Evolutionary conservation across 2,329 filamentous ascomycete genomes (phyloP).

Genomic region (Colletotrichum sp.): DNA sequence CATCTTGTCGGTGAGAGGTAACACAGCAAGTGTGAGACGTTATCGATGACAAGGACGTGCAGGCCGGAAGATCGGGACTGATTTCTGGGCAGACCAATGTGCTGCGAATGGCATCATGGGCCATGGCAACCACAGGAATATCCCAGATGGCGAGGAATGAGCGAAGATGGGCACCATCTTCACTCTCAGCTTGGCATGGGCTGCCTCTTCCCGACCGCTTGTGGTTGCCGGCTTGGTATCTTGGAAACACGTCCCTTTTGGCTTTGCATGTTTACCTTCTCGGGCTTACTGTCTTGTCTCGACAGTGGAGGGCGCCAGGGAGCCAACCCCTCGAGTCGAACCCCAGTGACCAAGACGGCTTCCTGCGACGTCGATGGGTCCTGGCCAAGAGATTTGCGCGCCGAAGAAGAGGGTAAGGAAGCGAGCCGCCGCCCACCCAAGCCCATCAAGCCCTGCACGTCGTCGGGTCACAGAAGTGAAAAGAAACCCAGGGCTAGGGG

Average conservation of each 20-base stretch:
- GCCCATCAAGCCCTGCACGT: background rate
- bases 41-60: background rate
- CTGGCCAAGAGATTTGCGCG: slow-evolving; percentile 16
- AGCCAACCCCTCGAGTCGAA: background rate
- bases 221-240: slow-evolving; percentile 21
- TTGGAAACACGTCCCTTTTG: background rate
- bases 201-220: slow-evolving; percentile 21
- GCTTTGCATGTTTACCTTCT: background rate
- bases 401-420: slow-evolving; percentile 1
- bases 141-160: slow-evolving; percentile 1
- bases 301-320: background rate
- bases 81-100: background rate
- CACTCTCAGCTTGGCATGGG: slow-evolving; percentile 13
- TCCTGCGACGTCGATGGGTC: slow-evolving; percentile 9
- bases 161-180: background rate
- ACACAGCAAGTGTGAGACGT: background rate
- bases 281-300: background rate
- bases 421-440: background rate
- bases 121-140: background rate
- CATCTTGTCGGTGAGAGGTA: background rate
- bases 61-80: background rate
- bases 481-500: background rate
- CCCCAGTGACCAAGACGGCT: slow-evolving; percentile 9
- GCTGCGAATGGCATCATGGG: slow-evolving; percentile 13
- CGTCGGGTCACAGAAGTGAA: background rate